A percentile compares a stretch with the other conserved stretches of the same genome.
phyloP scores from a whole-genome alignment of 441 rosid genomes.

The Metrosideros polymorpha region DNA sequence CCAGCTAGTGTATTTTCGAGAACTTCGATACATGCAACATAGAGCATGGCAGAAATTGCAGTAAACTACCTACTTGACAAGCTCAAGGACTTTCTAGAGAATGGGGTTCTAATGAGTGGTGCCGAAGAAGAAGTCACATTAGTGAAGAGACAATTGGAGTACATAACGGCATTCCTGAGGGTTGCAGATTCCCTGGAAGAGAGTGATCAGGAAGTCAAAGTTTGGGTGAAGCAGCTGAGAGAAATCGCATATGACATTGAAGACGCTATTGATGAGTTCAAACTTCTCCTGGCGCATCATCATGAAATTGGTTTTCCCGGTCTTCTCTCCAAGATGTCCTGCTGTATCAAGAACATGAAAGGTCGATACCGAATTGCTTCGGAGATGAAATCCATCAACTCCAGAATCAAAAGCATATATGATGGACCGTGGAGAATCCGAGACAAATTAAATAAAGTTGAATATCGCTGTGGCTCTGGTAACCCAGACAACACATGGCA shows the following conservation, averaged over 20 bases:
- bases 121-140: slow-evolving; percentile 16
- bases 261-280: slow-evolving; percentile 40
- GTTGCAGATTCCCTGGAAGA: slow-evolving; percentile 24
- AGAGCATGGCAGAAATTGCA: neutral
- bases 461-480: neutral
- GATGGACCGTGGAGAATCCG: neutral
- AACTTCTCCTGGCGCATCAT: slow-evolving; percentile 7
- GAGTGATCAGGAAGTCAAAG: slow-evolving; percentile 23
- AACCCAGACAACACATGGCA: neutral
- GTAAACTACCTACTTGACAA: slow-evolving; percentile 10
- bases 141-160: slow-evolving; percentile 22
- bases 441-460: neutral
- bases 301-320: neutral
- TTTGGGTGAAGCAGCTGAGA: slow-evolving; percentile 39
- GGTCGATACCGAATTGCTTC: neutral
- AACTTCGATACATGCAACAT: neutral
- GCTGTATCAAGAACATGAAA: neutral
- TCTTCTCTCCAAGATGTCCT: neutral
- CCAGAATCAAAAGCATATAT: neutral
- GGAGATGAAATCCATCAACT: neutral
- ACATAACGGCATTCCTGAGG: slow-evolving; percentile 24
- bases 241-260: slow-evolving; percentile 30
- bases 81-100: slow-evolving; percentile 8
- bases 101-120: slow-evolving; percentile 11
- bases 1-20: neutral